Conservation (phyloP, 2,329 filamentous ascomycete genomes). For the Grosmannia clavigera region DNA sequence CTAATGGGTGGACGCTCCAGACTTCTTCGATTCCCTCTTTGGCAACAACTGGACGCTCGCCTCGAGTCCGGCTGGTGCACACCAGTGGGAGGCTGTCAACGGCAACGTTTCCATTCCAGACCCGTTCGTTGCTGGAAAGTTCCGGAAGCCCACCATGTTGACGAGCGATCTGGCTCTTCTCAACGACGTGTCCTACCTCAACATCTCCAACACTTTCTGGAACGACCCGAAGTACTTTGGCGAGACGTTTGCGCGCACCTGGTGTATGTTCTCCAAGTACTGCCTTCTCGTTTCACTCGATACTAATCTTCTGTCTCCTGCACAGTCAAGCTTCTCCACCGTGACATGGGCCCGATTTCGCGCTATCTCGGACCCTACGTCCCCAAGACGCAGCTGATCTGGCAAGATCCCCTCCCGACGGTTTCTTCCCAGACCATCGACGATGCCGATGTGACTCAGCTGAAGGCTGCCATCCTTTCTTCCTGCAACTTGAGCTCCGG, state of each 20-base stretch:
- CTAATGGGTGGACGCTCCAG: background rate
- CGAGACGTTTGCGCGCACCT: conserved; percentile 59
- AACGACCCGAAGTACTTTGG: conserved; percentile 56
- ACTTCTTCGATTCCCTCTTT: conserved; percentile 65
- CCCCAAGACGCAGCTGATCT: conserved; percentile 50
- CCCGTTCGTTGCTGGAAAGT: conserved; percentile 56
- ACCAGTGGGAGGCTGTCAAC: conserved; percentile 65
- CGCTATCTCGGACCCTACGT: conserved; percentile 67
- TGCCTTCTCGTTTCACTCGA: background rate
- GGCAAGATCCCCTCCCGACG: conserved; percentile 62
- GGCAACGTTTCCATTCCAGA: conserved; percentile 51
- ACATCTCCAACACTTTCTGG: conserved; percentile 60
- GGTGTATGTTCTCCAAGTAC: conserved; percentile 30
- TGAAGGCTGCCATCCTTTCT: conserved; percentile 58
- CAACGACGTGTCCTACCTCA: conserved; percentile 59
- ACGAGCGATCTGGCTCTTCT: conserved; percentile 64
- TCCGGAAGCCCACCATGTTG: conserved; percentile 62
- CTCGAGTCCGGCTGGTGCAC: conserved; percentile 63
- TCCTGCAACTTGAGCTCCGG: background rate
- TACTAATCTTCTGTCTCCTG: background rate
- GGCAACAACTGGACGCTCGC: conserved; percentile 66
- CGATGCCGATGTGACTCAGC: conserved; percentile 44
- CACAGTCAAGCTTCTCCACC: conserved; percentile 60
- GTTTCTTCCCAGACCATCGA: conserved; percentile 45
- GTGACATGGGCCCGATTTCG: conserved; percentile 60